phyloP scores from a whole-genome alignment of 805 yeast species.

The Wickerhamomyces sydowiorum region DNA sequence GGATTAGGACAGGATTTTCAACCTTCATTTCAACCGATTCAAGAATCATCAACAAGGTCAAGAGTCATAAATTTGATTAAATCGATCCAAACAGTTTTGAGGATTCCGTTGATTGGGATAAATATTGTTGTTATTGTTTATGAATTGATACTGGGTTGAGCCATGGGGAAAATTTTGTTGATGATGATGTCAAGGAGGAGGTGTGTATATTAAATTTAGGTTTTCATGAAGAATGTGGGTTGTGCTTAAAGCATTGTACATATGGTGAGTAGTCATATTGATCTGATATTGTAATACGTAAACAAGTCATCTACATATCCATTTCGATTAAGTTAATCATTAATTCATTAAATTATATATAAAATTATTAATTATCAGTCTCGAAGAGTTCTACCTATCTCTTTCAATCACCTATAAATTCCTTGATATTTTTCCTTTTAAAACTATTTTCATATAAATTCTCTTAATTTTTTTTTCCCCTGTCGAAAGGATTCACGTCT shows the following conservation, averaged over 20 bases:
- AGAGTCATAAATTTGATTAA: constrained; percentile 60
- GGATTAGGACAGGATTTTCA: constrained; percentile 38
- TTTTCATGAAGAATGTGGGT: too few relatives aligned
- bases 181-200: too few relatives aligned
- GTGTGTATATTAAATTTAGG: too few relatives aligned
- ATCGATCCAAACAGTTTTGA: constrained; percentile 69
- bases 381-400: too few relatives aligned
- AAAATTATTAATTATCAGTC: neutral
- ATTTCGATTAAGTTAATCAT: neutral
- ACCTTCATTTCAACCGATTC: constrained; percentile 39
- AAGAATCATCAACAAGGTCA: constrained; percentile 43
- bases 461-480: too few relatives aligned
- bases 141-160: constrained; percentile 61
- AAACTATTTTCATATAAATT: neutral
- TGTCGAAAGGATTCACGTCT: too few relatives aligned
- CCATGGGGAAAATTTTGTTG: too few relatives aligned
- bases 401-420: neutral
- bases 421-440: neutral
- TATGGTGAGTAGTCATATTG: too few relatives aligned
- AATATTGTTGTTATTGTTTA: constrained; percentile 63
- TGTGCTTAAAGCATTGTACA: too few relatives aligned
- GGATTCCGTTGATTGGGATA: constrained; percentile 68
- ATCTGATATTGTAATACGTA: too few relatives aligned
- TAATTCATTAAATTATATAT: neutral
- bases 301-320: too few relatives aligned